Base-by-base conservation (phyloP, 2,329 filamentous ascomycete species). In the Sporothrix sp. region DNA sequence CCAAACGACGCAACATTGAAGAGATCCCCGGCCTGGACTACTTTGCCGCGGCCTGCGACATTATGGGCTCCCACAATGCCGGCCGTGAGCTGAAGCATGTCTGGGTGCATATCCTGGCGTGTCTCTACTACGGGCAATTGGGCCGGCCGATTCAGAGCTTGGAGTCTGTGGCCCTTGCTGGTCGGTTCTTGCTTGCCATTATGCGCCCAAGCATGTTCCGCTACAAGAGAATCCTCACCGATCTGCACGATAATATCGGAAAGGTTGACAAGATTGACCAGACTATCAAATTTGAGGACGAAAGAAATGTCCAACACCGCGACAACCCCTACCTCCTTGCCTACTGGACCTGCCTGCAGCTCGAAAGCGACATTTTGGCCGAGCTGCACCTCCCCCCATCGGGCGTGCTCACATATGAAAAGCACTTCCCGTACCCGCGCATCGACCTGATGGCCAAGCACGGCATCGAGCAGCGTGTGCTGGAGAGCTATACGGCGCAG, bases 331-430 rank as follows among this genome's bases (percentile, higher is more conserved):
- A 84, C 32, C 72, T 84, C 13, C 76, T 94, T 58, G 84, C 87
- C 0, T 96, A 90, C 60, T 97, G 91, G 91, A 93, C 90, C 7
- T 95, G 87, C 63, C 71, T 96, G 56, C 91, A 97, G 62, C 42
- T 50, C 18, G 58, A 53, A 52, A 89, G 89, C 65, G 91, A 97
- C 64, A 87, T 97, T 40, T 76, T 96, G 42, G 93, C 93, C 3
- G 93, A 98, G 66, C 73, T 97, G 53, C 77, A 72, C 14, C 68
- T 79, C 3, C 76, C 78, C 1, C 78, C 79, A 3, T 82, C 79
- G 1, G 75, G 75, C 1, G 75, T 83, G 48, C 65, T 82, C n/a
- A 71, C 69, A 1, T 82, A 76, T 57, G 79, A 81, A 61, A 72
- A 78, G 18, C 72, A 77, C 44, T 81, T 89, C 67, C 79, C 83